A percentile compares a stretch with the other conserved stretches of the same genome.
These are phyloP conservation scores for Craterostigma plantagineum DNA, from an alignment of 257 asterid species.

Conservation along the genomic window DNA sequence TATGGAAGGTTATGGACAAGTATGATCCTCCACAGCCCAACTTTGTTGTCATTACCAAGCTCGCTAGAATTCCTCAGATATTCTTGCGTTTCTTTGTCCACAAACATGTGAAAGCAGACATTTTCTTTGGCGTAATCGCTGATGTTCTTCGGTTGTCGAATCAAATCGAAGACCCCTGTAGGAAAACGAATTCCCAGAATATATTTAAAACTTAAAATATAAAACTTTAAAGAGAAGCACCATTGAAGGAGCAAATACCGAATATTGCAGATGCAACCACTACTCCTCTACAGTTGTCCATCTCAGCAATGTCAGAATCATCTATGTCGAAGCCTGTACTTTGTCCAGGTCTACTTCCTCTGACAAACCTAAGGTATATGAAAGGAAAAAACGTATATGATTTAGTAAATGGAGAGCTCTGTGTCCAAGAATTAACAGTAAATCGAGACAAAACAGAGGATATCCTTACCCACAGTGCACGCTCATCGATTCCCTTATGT, in stretches of 20 bases:
- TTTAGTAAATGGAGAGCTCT: background rate
- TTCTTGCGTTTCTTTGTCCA: conserved; percentile 56
- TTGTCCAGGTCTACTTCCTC: conserved; percentile 66
- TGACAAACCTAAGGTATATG: conserved; percentile 42
- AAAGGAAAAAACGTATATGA: background rate
- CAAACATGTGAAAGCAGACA: conserved; percentile 75
- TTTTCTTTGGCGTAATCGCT: conserved; percentile 50
- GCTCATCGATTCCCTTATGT: conserved; percentile 63
- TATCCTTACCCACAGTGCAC: conserved; percentile 82
- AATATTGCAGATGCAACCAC: conserved; percentile 90
- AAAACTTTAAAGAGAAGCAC: conserved; percentile 4
- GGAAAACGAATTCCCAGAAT: conserved; percentile 12
- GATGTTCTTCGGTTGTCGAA: conserved; percentile 68
- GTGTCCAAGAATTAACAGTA: background rate
- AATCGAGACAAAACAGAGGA: background rate
- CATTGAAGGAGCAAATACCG: conserved; percentile 26
- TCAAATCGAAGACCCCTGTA: conserved; percentile 79
- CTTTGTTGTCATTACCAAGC: conserved; percentile 44
- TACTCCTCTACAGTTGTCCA: conserved; percentile 72
- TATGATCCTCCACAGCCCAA: conserved; percentile 71
- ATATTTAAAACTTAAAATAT: conserved; percentile 9
- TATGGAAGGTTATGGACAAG: conserved; percentile 72
- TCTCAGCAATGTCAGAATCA: conserved; percentile 61
- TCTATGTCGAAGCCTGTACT: conserved; percentile 71
- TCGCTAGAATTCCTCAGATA: conserved; percentile 43